Base-by-base conservation (phyloP, 441 rosid genomes). In the Gossypium davidsonii region DNA sequence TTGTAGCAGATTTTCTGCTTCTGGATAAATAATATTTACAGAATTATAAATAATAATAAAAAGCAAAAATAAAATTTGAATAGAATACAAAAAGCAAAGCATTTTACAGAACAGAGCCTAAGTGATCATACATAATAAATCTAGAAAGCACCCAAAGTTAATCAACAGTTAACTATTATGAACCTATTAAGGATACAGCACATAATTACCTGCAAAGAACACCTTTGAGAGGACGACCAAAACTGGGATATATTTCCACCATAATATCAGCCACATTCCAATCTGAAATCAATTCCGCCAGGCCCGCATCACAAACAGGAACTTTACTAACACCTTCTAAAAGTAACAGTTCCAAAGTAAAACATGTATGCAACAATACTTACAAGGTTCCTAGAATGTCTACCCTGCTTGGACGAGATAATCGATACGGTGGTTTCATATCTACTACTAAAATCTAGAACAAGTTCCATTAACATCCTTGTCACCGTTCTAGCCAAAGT, bases 121-220 rank as follows among this genome's bases (percentile, higher is more conserved):
- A 25, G 49, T 25, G 20, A 44, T 42, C 20, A 65, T 65, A 17
- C 69, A 65, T 44, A 12, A 66, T 26, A 23, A 66, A 14, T 46
- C 9, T 28, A 28, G 37, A 51, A 23, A 71, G 56, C 67, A 44
- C 3, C 74, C 23, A 3, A 51, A 15, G 9, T 67, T 67, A 10
- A 20, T n/a, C 59, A 51, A 49, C 9, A 31, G 46, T 15, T 28
- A 68, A 52, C 60, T 26, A 68, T 28, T 2, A 68, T 17, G 53
- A 28, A 26, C 20, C 72, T 28, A 51, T 6, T 10, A 51, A 51
- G 26, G 26, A 67, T 21, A 1, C 1, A 26, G 25, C 1, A 11
- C 73, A 70, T 67, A 76, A 53, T 72, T 28, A 91, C 98, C 93
- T 48, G 97, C 93, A 87, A 92, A 91, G 86, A 92, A 92, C 88